Conservation (phyloP, 208 protist genomes). For the Strigomonas oncopelti region DNA sequence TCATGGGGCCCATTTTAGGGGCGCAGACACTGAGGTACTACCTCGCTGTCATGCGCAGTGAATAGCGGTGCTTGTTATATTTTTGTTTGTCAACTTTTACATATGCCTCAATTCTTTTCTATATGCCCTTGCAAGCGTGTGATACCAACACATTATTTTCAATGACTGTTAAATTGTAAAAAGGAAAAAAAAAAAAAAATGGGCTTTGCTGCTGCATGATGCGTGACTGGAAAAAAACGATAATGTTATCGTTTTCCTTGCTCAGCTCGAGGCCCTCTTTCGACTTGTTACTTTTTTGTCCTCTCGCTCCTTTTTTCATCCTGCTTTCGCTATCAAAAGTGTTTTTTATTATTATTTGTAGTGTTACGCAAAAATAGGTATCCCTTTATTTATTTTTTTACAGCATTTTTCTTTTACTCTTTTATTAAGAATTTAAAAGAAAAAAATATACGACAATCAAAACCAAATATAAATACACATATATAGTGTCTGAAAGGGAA, state of each 20-base stretch:
- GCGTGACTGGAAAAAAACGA: no score
- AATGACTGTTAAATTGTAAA: no score
- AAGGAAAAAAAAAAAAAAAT: no score
- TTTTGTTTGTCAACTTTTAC: neutral
- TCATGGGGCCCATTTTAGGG: constrained; percentile 19
- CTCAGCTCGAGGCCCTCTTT: no score
- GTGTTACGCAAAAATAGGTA: neutral
- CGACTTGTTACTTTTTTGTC: constrained; percentile 8
- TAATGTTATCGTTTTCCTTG: no score
- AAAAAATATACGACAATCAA: neutral
- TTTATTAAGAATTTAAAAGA: constrained; percentile 3
- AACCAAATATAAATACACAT: no score
- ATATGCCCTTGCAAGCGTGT: neutral
- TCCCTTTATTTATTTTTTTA: constrained; percentile 13
- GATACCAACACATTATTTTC: no score
- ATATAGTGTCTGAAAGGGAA: no score
- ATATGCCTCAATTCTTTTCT: no score
- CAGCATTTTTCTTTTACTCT: constrained; percentile 19
- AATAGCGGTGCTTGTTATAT: neutral
- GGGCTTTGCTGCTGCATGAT: no score
- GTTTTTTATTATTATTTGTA: constrained; percentile 3
- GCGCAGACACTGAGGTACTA: constrained; percentile 3
- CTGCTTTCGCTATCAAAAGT: constrained; percentile 4
- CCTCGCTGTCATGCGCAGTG: neutral
- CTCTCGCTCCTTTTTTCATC: constrained; percentile 3